Conservation (phyloP, 108 stramenopile genomes). For the Skeletonema potamos region DNA sequence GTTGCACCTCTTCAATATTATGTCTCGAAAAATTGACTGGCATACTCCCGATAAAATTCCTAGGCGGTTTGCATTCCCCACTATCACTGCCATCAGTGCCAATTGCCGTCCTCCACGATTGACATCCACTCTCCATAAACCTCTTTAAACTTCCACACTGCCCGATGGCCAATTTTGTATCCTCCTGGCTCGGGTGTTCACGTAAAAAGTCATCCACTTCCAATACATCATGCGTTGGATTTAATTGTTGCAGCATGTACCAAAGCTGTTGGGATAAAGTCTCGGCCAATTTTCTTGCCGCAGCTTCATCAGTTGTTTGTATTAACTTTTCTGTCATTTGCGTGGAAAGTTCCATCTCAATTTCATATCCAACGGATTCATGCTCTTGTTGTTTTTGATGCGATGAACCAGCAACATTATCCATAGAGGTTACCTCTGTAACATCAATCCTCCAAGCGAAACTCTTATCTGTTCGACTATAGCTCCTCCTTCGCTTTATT, state of each 20-base stretch:
- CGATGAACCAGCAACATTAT: conserved; percentile 7
- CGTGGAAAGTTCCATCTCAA: conserved; percentile 78
- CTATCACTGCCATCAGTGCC: conserved; percentile 33
- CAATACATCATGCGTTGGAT: conserved; percentile 76
- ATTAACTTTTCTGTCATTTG: conserved; percentile 60
- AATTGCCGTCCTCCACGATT: conserved; percentile 36
- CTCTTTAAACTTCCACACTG: conserved; percentile 72
- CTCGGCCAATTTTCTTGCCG: conserved; percentile 48
- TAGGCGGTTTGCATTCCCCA: conserved; percentile 39
- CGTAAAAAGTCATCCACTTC: conserved; percentile 78
- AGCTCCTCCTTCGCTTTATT: conserved; percentile 81
- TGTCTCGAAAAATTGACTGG: conserved; percentile 95
- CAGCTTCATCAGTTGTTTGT: conserved; percentile 52
- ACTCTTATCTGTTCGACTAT: conserved; percentile 64
- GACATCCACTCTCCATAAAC: conserved; percentile 58
- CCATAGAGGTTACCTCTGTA: conserved; percentile 76
- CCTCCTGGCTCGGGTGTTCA: conserved; percentile 61
- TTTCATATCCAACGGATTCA: conserved; percentile 64
- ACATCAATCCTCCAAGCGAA: conserved; percentile 90
- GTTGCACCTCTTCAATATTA: conserved; percentile 89
- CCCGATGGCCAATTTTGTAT: conserved; percentile 66
- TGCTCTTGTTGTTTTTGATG: conserved; percentile 3
- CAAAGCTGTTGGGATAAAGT: conserved; percentile 65
- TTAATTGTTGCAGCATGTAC: conserved; percentile 79
- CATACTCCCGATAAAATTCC: conserved; percentile 92